Base-by-base conservation (phyloP, 2,329 filamentous ascomycete genomes). In the Xylariaceae sp. region DNA sequence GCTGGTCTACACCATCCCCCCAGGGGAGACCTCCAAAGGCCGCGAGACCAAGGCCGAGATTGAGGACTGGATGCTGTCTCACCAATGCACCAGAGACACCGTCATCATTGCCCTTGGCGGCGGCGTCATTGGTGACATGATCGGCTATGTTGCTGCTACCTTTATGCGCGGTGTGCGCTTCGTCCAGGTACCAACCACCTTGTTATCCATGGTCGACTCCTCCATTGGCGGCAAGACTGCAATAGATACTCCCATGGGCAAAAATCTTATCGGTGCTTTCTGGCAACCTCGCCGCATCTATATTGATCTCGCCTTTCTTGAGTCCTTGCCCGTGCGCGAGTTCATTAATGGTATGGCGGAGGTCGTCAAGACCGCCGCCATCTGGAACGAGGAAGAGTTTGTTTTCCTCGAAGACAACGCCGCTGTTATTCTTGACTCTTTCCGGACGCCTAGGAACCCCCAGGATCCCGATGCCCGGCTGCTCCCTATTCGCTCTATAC, bases 281-380 rank as follows among this genome's bases (percentile, higher is more conserved):
- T 97, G 92, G 91, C 94, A 99, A 70, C 94, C 94, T 3, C 81
- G 87, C 66, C 85, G 90, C 60, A 91, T 97, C 62, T 99, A 96
- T 73, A 91, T 99, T 64, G 94, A 99, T 71, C 78, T 97, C 58
- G 81, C 85, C 53, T 97, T 99, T 68, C 78, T 99, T 53, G 89
- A 95, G 69, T 95, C 91, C 1, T 77, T 99, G 26, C 91, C 92
- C 1, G 85, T 87, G 61, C 81, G 94, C 62, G 92, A 99, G 73
- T 92, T 99, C 68, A 91, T 96, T 73, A 99, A 99, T 70, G 94
- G 94, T 58, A 96, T 99, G 92, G 94, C 92, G 30, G 94, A 99
- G 75, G 92, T 99, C 32, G 81, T 96, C 70, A 96, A 96, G 81
- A 99, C 94, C 3, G 94, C 94, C 2, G 94, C 94, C 51, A 97